Evolutionary conservation across 768 basidiomycete species (phyloP), one percentile per base, ranked within the genome.

Genomic region (Suillus cothurnatus): DNA sequence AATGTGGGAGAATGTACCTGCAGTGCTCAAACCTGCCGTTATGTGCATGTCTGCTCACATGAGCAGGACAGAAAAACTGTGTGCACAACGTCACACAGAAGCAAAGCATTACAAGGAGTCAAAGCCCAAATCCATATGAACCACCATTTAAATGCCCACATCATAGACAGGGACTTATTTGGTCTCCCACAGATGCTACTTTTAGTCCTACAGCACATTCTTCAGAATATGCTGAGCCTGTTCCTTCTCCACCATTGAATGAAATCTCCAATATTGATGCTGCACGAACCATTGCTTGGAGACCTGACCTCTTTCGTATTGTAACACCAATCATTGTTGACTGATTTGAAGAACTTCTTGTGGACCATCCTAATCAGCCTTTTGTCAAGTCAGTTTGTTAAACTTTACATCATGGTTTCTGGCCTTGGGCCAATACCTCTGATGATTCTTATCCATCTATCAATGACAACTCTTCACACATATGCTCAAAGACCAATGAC

Each of bases 391-490:
- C 73, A 6, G 71, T 77, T 1, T 67, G 71, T 31, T 15, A 53
- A 2, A 65, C 71, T 0, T 61, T 79, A 3, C 62, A 64, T 12
- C 66, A 74, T 8, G 78, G 78, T 0, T 79, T 80, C 62, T 77
- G 77, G 78, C 78, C 75, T 11, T 77, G 67, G 23, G 72, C 71
- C 1, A 23, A 64, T 6, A 64, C 63, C 9, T 28, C 31, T 2
- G 49, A 41, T 3, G 3, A 53, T 7, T 17, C 15, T 1, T 28
- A 50, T 50, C 49, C 49, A 0, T 50, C 49, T 5, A 50, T 26
- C 15, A 50, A 50, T 15, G 49, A 50, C 26, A 50, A 28, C 6
- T 50, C 49, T 7, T 0, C 26, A 0, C 49, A 50, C 8, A 50
- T 26, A 2, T 28, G 49, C 15, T 17, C 26, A 14, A 50, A 50